Base-by-base conservation (phyloP, 768 basidiomycete genomes). In the Suillus sp. region DNA sequence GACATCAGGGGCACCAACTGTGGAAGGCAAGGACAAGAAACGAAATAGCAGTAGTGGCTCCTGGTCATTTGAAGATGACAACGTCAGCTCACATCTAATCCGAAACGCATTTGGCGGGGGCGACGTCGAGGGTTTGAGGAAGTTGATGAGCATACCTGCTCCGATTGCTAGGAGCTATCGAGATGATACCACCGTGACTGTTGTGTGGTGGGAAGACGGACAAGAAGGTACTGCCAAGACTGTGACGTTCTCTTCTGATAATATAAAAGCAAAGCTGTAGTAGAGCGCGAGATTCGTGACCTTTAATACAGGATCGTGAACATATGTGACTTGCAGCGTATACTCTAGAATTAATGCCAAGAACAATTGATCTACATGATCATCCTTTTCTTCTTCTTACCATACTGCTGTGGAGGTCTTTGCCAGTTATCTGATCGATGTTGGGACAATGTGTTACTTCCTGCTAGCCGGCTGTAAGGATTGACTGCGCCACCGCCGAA, bases 91-190 rank as follows among this genome's bases (percentile, higher is more conserved):
- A 43, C 95, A 96, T 75, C 78, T 96, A 20, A 93, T 96, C 62
- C 83, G 94, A 65, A 96, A 96, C 71, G 92, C 94, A n/a, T 86
- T 95, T 64, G 93, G 93, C n/a, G 93, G 95, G 35, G 91, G 85
- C 2, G 84, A 95, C 70, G 80, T 83, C 60, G 70, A 62, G 54
- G 75, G 76, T 57, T 79, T 96, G 63, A 82, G 86, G 57, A 81
- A 78, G 71, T 65, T 86, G 61, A 77, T 95, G 70, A 94, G 92
- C 74, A 94, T 96, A 51, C 92, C 93, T n/a, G 80, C 91, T 6
- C 92, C 92, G 18, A 76, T 85, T 66, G 87, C 93, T 32, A 81
- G 94, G 68, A 80, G 89, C 61, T 91, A 86, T 72, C 82, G 94
- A 50, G 94, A 96, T 70, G 94, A 96, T 73, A 83, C 90, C 37